Conservation (phyloP, 129 eudicot genomes). For the Flaveria ramosissima region DNA sequence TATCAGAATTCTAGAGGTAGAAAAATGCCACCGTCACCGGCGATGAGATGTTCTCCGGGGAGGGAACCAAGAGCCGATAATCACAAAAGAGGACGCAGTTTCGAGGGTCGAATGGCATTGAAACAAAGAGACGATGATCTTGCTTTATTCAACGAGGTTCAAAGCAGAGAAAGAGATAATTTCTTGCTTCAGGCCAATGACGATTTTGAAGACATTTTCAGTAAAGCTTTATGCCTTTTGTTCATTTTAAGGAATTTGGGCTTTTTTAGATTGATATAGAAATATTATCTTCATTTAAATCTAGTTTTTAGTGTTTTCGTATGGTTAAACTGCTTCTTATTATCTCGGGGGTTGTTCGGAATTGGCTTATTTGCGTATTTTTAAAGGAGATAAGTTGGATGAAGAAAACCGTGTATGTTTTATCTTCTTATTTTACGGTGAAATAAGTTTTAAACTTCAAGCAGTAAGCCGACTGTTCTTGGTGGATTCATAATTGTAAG, state of each 20-base stretch:
- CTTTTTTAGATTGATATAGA: neutral
- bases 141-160: slow-evolving; percentile 79
- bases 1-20: neutral
- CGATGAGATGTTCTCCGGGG: slow-evolving; percentile 64
- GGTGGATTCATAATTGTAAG: neutral
- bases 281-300: neutral
- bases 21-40: slow-evolving; percentile 87
- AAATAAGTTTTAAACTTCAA: neutral
- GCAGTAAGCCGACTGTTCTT: neutral
- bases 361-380: neutral
- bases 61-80: slow-evolving; percentile 60
- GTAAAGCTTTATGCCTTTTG: slow-evolving; percentile 46
- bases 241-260: neutral
- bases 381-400: neutral
- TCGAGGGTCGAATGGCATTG: slow-evolving; percentile 56
- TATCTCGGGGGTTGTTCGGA: neutral
- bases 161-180: slow-evolving; percentile 66
- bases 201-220: slow-evolving; percentile 66
- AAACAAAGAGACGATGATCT: slow-evolving; percentile 81
- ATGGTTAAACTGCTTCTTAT: neutral
- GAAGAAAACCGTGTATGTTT: neutral
- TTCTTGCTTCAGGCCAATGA: slow-evolving; percentile 71
- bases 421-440: neutral
- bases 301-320: neutral
- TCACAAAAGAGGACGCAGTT: slow-evolving; percentile 88